phyloP scores from a whole-genome alignment of 2,329 filamentous ascomycete genomes.

The Ophiocordyceps polyrhachis-furcata region DNA sequence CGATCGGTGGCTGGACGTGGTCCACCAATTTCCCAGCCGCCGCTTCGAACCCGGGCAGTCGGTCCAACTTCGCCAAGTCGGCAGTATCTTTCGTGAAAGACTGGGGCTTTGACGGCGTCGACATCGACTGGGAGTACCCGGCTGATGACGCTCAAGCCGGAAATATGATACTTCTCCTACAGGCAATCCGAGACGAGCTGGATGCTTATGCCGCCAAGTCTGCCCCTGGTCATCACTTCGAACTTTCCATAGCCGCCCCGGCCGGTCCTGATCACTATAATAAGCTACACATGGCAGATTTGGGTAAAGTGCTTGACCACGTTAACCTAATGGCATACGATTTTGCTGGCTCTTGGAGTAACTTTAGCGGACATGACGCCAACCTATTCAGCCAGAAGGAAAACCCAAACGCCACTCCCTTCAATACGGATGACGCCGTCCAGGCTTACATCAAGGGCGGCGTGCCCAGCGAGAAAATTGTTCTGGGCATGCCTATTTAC shows the following conservation, averaged over 20 bases:
- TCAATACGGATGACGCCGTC: constrained; percentile 47
- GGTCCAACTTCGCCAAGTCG: constrained; percentile 47
- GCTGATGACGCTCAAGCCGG: constrained; percentile 18
- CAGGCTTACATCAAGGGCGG: constrained; percentile 44
- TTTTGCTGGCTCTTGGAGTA: constrained; percentile 54
- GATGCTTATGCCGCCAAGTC: constrained; percentile 26
- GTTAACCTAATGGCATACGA: constrained; percentile 64
- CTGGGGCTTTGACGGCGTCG: constrained; percentile 40
- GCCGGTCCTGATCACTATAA: constrained; percentile 30
- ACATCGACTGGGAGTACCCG: constrained; percentile 22
- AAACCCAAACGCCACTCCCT: constrained; percentile 44
- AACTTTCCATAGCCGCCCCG: constrained; percentile 33
- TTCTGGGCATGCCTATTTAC: constrained; percentile 56
- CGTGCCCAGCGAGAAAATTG: constrained; percentile 46
- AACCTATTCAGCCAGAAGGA: constrained; percentile 43
- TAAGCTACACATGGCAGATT: constrained; percentile 25
- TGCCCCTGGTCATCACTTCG: constrained; percentile 29
- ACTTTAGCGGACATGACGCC: constrained; percentile 45
- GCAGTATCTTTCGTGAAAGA: constrained; percentile 55
- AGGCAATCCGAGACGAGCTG: constrained; percentile 25
- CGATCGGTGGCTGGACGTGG: constrained; percentile 76
- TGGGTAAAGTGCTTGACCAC: constrained; percentile 32
- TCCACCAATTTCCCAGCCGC: constrained; percentile 55
- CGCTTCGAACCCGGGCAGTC: constrained; percentile 40
- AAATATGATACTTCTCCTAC: constrained; percentile 25